Base-by-base conservation (phyloP, 78 protist species). In the Blattamonas nauphoetae region DNA sequence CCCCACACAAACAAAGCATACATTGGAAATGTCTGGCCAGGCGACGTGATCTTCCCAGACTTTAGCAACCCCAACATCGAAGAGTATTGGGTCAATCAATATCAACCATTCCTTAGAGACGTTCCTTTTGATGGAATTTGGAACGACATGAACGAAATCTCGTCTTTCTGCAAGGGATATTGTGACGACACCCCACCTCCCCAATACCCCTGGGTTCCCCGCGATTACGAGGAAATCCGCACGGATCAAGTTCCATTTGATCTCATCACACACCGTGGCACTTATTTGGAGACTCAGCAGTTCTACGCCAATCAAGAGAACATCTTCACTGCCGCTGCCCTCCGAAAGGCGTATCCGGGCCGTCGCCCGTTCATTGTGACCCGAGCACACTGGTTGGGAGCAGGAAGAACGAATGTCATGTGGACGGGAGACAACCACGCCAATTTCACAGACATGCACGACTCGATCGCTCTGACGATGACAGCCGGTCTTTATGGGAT, bases 91-190 rank as follows among this genome's bases (percentile, higher is more conserved):
- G 29, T 33, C 35, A 5, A 80, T 11, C 34, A 6, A 6, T 11
- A 34, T 6, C 29, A 33, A 29, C 5, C 41, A 11, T 80, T 80
- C 11, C 41, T 35, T 6, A 5, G 83, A 6, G 35, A 29, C 32
- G 44, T 29, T 6, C 11, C 35, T 34, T 29, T 35, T 6, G 44
- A 29, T 33, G 35, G 35, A 6, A 6, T 33, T 6, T 80, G 83
- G 83, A 29, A 6, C 44, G 83, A 80, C 34, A 80, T 80, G 83
- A 80, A 80, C 11, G 83, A 80, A 33, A 80, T 80, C 11, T 29
- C 83, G 5, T 6, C 32, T 35, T 80, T 80, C 34, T 80, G 83
- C 83, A 33, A 80, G 44, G 83, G 83, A 35, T 6, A 35, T 11
- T 80, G 83, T 11, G 71, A 55, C 11, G 71, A 55, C 71, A 21